Percentiles rank a stretch among this genome's conserved stretches.
Evolutionary conservation across 371 early-diverging fungal genomes (phyloP).

Genomic region (Saksenaea vasiformis): DNA sequence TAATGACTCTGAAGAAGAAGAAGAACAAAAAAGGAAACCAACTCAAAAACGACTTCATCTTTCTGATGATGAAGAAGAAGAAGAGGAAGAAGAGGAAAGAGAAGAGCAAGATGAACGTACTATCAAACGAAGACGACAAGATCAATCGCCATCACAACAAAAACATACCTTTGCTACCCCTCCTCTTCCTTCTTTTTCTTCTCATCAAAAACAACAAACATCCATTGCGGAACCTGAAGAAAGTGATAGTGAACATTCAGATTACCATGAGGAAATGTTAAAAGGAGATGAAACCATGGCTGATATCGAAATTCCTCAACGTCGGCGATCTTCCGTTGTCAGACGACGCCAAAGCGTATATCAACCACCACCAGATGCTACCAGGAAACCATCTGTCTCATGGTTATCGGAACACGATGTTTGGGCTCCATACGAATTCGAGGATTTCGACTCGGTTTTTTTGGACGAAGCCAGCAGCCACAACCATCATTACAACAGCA

Average conservation of each 20-base stretch:
- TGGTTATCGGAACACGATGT: constrained; percentile 36
- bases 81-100: neutral
- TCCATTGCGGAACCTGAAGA: constrained; percentile 23
- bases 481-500: constrained; percentile 42
- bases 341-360: neutral
- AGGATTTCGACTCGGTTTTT: constrained; percentile 9
- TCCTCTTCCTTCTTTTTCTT: constrained; percentile 9
- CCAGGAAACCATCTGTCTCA: neutral
- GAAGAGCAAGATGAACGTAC: neutral
- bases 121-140: constrained; percentile 13
- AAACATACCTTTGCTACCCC: constrained; percentile 8
- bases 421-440: constrained; percentile 46
- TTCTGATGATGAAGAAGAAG: neutral
- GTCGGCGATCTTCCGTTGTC: neutral
- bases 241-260: constrained; percentile 52
- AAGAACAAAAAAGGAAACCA: neutral
- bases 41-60: neutral
- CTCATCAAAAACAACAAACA: too few species aligned
- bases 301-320: constrained; percentile 22
- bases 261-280: constrained; percentile 63
- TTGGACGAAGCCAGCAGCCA: neutral
- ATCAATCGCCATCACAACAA: constrained; percentile 10
- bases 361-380: neutral
- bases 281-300: constrained; percentile 49
- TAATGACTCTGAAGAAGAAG: constrained; percentile 15